Evolutionary conservation across 352 stramenopile species (phyloP).

Genomic region (Pythium guiyangense): DNA sequence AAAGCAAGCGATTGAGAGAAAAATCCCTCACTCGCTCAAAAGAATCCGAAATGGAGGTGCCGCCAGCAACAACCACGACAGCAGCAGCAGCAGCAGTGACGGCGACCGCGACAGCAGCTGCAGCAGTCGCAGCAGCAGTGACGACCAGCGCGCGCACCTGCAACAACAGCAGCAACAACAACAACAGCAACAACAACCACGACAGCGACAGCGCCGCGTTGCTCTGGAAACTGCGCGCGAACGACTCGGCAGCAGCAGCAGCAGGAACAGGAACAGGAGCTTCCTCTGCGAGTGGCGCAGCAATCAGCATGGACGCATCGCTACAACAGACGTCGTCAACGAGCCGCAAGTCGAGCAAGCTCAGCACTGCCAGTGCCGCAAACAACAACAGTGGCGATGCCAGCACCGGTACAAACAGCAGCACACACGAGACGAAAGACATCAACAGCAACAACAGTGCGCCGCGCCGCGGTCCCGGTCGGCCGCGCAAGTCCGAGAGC

Average conservation of each 20-base stretch:
- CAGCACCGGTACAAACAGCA: too few species aligned
- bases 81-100: not conserved
- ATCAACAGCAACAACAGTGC: not conserved
- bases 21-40: not conserved
- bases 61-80: not conserved
- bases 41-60: slow-evolving; percentile 1
- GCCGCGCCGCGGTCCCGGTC: slow-evolving; percentile 2
- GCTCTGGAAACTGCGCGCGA: slow-evolving; percentile 10
- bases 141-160: not conserved
- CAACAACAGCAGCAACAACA: not conserved
- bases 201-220: slow-evolving; percentile 12
- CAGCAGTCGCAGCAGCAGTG: too few species aligned
- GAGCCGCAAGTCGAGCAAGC: not conserved
- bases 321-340: not conserved
- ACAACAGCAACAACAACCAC: not conserved
- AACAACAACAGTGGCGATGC: not conserved
- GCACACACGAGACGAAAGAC: not conserved
- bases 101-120: too few species aligned
- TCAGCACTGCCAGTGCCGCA: too few species aligned
- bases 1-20: not conserved
- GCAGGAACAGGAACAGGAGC: not conserved
- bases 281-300: not conserved
- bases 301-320: not conserved
- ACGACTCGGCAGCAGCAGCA: not conserved
- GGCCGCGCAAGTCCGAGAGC: slow-evolving; percentile 10